Conservation (phyloP, 2,329 filamentous ascomycete genomes). For the Cercospora berteroae region DNA sequence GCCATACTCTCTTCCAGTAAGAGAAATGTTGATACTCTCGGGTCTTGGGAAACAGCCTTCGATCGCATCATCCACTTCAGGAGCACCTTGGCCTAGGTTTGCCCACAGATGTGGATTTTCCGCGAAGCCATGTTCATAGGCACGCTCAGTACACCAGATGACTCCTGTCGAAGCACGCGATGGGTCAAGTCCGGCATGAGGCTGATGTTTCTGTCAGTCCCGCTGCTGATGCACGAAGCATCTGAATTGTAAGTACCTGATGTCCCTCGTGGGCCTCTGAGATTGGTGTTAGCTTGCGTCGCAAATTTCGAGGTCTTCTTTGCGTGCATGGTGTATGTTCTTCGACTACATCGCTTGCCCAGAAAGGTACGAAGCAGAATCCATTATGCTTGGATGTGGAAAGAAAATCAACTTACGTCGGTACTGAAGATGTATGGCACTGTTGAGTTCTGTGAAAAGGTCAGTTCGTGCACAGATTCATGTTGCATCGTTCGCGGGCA, state of each 20-base stretch:
- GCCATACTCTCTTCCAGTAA: slow-evolving; percentile 80
- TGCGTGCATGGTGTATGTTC: background rate
- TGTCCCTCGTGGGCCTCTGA: slow-evolving; percentile 80
- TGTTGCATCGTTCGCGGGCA: background rate
- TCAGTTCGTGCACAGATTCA: background rate
- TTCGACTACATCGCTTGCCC: background rate
- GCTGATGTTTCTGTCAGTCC: slow-evolving; percentile 34
- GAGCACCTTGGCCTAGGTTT: slow-evolving; percentile 90
- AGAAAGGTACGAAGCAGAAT: background rate
- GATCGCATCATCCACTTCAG: slow-evolving; percentile 85
- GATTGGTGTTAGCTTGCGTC: background rate
- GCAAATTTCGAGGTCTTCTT: background rate
- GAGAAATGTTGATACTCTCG: slow-evolving; percentile 70
- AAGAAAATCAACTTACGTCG: slow-evolving; percentile 44
- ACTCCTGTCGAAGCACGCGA: slow-evolving; percentile 88
- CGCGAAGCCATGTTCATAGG: slow-evolving; percentile 79
- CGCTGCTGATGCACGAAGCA: background rate
- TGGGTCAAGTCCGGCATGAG: slow-evolving; percentile 86
- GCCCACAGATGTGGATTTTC: slow-evolving; percentile 84
- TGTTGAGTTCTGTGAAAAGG: slow-evolving; percentile 64
- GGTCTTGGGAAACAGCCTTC: slow-evolving; percentile 84
- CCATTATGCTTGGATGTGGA: background rate
- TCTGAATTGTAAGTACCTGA: slow-evolving; percentile 42
- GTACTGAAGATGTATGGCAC: slow-evolving; percentile 85
- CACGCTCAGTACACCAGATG: slow-evolving; percentile 87